Conservation (phyloP, 2,329 filamentous ascomycete species). For the Macrophomina pseudophaseolina region DNA sequence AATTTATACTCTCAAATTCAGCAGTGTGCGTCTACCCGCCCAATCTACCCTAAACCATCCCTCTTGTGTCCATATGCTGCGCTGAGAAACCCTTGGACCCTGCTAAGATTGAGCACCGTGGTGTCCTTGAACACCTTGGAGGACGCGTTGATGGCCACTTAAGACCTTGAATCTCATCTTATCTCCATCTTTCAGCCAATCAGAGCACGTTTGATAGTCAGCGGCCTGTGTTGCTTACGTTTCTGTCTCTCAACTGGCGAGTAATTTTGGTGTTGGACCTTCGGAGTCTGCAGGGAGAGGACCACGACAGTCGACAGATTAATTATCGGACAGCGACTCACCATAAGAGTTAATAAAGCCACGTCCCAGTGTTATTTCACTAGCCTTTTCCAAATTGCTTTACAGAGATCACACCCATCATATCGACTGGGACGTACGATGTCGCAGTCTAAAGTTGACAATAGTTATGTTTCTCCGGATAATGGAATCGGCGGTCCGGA, state of each 20-base stretch:
- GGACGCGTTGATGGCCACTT: not conserved
- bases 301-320: too few species aligned
- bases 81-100: not conserved
- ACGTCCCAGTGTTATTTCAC: too few species aligned
- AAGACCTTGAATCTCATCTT: not conserved
- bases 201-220: not conserved
- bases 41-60: too few species aligned
- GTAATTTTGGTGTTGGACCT: not conserved
- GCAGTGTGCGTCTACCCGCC: not conserved
- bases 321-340: too few species aligned
- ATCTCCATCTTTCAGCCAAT: not conserved
- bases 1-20: not conserved
- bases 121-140: constrained; percentile 20
- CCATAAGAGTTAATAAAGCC: too few species aligned
- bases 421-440: too few species aligned
- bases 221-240: constrained; percentile 9
- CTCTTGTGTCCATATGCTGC: not conserved
- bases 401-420: too few species aligned
- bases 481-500: too few species aligned
- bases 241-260: not conserved
- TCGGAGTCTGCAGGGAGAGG: too few species aligned
- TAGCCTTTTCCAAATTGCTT: too few species aligned
- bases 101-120: constrained; percentile 8
- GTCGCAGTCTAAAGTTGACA: too few species aligned
- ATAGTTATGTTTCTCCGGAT: too few species aligned